Evolutionary conservation across 345 rosid species (phyloP), one percentile per base, ranked within the genome.

Genomic region (Schrenkiella parvula): DNA sequence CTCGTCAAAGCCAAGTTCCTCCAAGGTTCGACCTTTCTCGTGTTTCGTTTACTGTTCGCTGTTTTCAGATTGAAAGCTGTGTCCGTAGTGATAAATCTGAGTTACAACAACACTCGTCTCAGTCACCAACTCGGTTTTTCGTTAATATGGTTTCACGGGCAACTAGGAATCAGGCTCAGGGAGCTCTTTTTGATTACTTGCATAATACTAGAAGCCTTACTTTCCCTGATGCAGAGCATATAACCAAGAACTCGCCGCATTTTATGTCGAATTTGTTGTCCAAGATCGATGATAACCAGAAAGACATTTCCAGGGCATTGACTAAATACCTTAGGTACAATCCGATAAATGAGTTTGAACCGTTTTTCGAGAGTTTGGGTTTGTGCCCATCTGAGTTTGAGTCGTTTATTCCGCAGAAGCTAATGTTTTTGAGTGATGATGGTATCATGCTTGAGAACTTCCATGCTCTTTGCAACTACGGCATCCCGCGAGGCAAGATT

Each of bases 311-410:
- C 17, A 74, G 75, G 70, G 72, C 82, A 0, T 62, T 92, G 78
- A 38, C 65, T 17, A 90, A 74, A 29, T 84, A 76, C 74, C 89
- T 90, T 71, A 77, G 91, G 78, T 92, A 86, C 76, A 79, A 87
- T 80, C 96, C 95, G 4, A 84, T 92, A 6, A 88, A 90, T 35
- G 98, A 90, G 81, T 90, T 85, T 60, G 98, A 92, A 25, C 95
- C 95, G 0, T 90, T 92, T 52, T 83, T 92, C 50, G 96, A 92
- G 88, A 92, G 98, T 50, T 75, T 92, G 67, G 97, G 98, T 28
- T 63, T 92, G 86, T 68, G 53, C 57, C 84, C 86, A 0, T 70
- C 73, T 1, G 89, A 87, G 78, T 38, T 78, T 14, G 77, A 61
- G 8, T 23, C 70, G 8, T 73, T 88, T 77, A 84, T 85, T 74